Conservation (phyloP, 2,329 filamentous ascomycete species). For the Colletotrichum incanum region DNA sequence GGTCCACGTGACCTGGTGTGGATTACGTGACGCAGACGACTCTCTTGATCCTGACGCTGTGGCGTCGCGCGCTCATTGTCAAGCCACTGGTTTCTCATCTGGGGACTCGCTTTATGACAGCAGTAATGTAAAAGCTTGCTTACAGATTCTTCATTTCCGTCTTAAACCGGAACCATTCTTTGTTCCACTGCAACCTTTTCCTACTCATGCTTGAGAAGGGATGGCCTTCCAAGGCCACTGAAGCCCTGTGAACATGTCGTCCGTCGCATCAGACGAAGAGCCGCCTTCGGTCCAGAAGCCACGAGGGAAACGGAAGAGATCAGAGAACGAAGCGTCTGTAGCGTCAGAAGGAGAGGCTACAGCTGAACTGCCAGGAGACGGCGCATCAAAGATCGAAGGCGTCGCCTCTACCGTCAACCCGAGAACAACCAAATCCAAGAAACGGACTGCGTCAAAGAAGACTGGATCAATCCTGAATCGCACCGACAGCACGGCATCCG, state of each 20-base stretch:
- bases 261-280: not conserved
- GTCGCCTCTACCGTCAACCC: not conserved
- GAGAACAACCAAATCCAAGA: conserved; percentile 19
- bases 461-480: conserved; percentile 36
- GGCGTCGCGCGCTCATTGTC: conserved; percentile 3
- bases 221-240: not conserved
- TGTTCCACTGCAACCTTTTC: not conserved
- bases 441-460: conserved; percentile 38
- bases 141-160: no score
- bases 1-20: conserved; percentile 57
- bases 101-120: no score
- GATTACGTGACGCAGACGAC: conserved; percentile 51
- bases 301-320: conserved; percentile 37
- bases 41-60: conserved; percentile 10
- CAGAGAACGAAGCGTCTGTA: conserved; percentile 30
- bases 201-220: not conserved
- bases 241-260: not conserved
- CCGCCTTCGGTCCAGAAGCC: conserved; percentile 16
- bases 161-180: no score
- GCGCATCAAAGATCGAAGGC: not conserved
- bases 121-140: not conserved
- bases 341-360: not conserved
- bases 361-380: not conserved
- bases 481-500: conserved; percentile 31
- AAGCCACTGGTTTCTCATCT: not conserved